Evolutionary conservation across 78 protist genomes (phyloP).

Genomic region (Mantamonas sphyraenae): DNA sequence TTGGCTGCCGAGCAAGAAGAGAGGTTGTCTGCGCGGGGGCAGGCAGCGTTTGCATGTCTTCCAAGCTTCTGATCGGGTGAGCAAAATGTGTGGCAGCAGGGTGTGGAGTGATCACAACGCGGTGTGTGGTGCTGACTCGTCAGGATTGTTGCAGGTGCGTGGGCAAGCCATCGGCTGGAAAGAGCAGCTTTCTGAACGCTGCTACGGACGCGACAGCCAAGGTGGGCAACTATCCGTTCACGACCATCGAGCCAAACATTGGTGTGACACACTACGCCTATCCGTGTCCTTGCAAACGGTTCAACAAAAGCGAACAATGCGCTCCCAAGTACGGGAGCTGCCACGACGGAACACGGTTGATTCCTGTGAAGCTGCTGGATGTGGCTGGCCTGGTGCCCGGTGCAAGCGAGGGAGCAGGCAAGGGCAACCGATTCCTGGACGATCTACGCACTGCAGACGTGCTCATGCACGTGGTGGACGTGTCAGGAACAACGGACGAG

Average conservation of each 20-base stretch:
- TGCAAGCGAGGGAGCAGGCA: slow-evolving; percentile 65
- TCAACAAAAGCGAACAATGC: slow-evolving; percentile 9
- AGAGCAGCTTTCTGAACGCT: slow-evolving; percentile 75
- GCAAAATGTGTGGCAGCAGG: too few species aligned
- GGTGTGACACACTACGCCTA: slow-evolving; percentile 43
- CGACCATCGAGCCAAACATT: slow-evolving; percentile 77
- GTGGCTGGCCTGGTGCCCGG: slow-evolving; percentile 89
- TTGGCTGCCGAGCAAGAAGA: too few species aligned
- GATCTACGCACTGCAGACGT: slow-evolving; percentile 72
- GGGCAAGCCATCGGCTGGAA: slow-evolving; percentile 76
- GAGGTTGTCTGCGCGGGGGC: too few species aligned
- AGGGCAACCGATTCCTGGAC: slow-evolving; percentile 74
- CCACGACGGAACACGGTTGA: slow-evolving; percentile 32
- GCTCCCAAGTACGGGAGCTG: slow-evolving; percentile 51
- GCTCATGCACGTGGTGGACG: slow-evolving; percentile 77
- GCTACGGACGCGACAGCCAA: slow-evolving; percentile 47
- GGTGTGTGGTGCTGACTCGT: too few species aligned
- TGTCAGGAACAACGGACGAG: slow-evolving; percentile 54
- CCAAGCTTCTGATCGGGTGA: too few species aligned
- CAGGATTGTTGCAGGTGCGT: too few species aligned
- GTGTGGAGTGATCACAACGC: too few species aligned
- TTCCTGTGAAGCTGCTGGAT: slow-evolving; percentile 62
- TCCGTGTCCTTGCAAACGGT: slow-evolving; percentile 45
- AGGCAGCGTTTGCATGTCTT: too few species aligned
- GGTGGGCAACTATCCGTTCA: slow-evolving; percentile 67